Percentiles rank a stretch among this genome's conserved stretches.
Evolutionary conservation across 2,329 filamentous ascomycete species (phyloP).

Genomic region (Tolypocladium ovalisporum): DNA sequence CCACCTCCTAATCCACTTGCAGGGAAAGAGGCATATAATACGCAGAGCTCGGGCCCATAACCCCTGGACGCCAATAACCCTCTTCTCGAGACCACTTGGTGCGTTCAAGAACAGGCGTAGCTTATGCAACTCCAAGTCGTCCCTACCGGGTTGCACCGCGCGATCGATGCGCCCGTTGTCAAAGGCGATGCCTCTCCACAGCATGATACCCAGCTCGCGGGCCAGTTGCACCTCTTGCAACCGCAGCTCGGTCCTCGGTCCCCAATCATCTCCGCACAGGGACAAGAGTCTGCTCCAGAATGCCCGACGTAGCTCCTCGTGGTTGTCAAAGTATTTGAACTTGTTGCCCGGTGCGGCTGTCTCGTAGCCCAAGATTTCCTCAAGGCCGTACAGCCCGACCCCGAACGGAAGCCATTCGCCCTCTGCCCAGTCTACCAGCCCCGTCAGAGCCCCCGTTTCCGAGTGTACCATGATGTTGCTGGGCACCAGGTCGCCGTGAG

Average conservation of each 20-base stretch:
- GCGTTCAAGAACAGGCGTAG: slow-evolving; percentile 24
- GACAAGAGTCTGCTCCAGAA: slow-evolving; percentile 38
- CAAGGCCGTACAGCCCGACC: slow-evolving; percentile 47
- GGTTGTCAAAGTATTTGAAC: slow-evolving; percentile 34
- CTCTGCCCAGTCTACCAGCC: slow-evolving; percentile 55
- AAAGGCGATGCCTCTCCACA: slow-evolving; percentile 55
- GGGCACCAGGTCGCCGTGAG: slow-evolving; percentile 49
- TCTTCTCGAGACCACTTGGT: neutral
- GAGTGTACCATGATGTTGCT: slow-evolving; percentile 44
- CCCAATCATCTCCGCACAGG: neutral
- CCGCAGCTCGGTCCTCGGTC: too few relatives aligned
- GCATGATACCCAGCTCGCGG: slow-evolving; percentile 40
- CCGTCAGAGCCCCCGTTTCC: slow-evolving; percentile 31
- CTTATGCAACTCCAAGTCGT: slow-evolving; percentile 41
- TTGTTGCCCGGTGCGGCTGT: slow-evolving; percentile 10
- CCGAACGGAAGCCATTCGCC: slow-evolving; percentile 51
- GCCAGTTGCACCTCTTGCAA: slow-evolving; percentile 12
- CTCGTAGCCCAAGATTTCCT: slow-evolving; percentile 45
- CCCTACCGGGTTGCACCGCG: slow-evolving; percentile 38
- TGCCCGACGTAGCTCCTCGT: slow-evolving; percentile 26
- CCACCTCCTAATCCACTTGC: neutral
- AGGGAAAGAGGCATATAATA: neutral
- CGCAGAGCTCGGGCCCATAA: neutral
- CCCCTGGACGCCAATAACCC: neutral
- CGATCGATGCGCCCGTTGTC: slow-evolving; percentile 49